Evolutionary conservation across 208 protist species (phyloP).

Genomic region (Acanthamoeba royreba): DNA sequence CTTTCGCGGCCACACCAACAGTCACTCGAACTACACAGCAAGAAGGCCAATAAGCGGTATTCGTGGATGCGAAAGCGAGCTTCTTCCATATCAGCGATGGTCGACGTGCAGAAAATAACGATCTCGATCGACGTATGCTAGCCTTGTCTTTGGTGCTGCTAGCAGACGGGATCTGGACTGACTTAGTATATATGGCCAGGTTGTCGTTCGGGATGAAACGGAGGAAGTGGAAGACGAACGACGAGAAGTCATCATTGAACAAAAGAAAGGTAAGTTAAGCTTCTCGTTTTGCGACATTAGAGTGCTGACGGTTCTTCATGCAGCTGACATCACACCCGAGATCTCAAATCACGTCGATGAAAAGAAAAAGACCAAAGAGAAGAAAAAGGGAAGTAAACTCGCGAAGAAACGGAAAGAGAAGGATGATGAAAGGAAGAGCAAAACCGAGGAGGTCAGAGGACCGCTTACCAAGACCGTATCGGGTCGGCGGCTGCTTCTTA

Average conservation of each 20-base stretch:
- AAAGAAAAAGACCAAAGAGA: not conserved
- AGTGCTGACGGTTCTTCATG: not conserved
- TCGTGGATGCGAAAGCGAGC: not conserved
- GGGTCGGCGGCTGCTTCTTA: not conserved
- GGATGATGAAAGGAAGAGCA: not conserved
- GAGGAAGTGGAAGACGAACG: not conserved
- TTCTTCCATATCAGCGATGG: not conserved
- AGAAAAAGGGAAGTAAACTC: no score
- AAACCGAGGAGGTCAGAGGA: not conserved
- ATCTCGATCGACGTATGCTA: not conserved
- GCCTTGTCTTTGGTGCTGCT: not conserved
- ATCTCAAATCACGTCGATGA: not conserved
- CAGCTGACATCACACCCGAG: not conserved
- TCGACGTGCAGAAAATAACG: not conserved
- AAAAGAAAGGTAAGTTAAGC: no score
- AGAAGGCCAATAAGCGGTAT: not conserved
- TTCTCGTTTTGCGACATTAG: no score
- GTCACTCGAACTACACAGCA: not conserved
- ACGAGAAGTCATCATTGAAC: no score
- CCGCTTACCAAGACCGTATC: not conserved
- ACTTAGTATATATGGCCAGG: not conserved
- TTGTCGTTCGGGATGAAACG: not conserved
- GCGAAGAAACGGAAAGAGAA: not conserved
- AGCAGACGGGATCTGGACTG: not conserved
- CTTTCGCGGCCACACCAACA: not conserved